Percentiles rank a stretch among this genome's conserved stretches.
Conservation (phyloP, 2,329 filamentous ascomycete species). For the Verticillium nubilum region DNA sequence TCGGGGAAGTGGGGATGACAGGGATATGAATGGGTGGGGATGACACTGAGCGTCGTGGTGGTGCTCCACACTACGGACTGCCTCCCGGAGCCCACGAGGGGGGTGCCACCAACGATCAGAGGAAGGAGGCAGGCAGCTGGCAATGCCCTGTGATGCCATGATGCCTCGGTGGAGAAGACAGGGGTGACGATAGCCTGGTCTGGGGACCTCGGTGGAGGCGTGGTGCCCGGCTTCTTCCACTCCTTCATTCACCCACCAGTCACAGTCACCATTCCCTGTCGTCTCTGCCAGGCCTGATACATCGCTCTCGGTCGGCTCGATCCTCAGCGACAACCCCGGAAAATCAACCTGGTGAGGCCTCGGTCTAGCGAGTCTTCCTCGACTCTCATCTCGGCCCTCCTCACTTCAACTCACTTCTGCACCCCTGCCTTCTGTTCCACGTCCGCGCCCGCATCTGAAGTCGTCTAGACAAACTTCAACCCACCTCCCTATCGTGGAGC, state of each 20-base stretch:
- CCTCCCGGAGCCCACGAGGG: not conserved
- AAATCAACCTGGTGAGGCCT: not conserved
- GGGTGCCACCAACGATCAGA: not conserved
- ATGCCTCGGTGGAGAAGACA: not conserved
- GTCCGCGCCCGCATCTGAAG: not conserved
- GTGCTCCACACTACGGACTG: not conserved
- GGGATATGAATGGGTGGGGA: not conserved
- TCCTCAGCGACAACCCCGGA: not conserved
- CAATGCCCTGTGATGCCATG: not conserved
- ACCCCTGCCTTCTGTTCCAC: not conserved
- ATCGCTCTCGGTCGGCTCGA: not conserved
- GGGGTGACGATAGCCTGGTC: not conserved
- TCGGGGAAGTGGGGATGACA: conserved; percentile 3
- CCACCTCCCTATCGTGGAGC: conserved; percentile 1
- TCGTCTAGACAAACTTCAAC: not conserved
- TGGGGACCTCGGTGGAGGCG: not conserved
- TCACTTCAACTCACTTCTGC: not conserved
- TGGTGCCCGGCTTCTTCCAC: not conserved
- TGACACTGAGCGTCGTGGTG: not conserved
- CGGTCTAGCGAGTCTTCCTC: not conserved
- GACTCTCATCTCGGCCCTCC: not conserved
- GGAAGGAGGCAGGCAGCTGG: not conserved
- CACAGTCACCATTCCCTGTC: not conserved
- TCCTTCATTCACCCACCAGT: not conserved
- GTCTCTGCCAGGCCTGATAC: not conserved